Evolutionary conservation across 2,329 filamentous ascomycete genomes (phyloP), one percentile per base, ranked within the genome.

Genomic region (Coleophoma eucalyptorum): DNA sequence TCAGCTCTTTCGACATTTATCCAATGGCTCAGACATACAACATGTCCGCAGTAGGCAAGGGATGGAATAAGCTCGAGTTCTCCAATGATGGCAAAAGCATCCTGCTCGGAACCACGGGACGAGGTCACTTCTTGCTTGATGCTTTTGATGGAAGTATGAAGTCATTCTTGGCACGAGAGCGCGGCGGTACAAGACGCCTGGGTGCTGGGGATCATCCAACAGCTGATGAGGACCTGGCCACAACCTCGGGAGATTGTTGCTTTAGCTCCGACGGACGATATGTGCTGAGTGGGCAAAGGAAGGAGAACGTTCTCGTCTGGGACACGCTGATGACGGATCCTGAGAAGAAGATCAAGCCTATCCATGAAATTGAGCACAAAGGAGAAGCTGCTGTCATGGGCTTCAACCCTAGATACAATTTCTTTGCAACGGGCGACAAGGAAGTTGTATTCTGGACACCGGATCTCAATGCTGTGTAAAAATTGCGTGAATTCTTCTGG

Each of bases 21-120:
- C 71, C 63, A 62, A 75, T 46, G 73, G 80, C 56, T 5, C 79
- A 85, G 44, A 83, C 87, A 61, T 77, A 67, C 54, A 79, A 68
- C 45, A 75, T 58, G 47, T n/a, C 19, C 3, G 19, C 51, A 47
- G 70, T 79, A 1, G 73, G 81, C 54, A 79, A 78, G 48, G 86
- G 86, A 11, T 99, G 94, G 94, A 94, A 89, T 1, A 91, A 88
- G 60, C 78, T 99, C 40, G 91, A 96, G 62, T 97, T 99, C 66
- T 94, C 90, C 51, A 99, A 99, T 62, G 94, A 99, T 63, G 94
- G 94, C 16, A 96, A 96, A 64, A 83, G 83, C 53, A 71, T 99
- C 44, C 78, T 99, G 5, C 69, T 99, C 16, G 89, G 89, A 13
- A 97, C 93, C 2, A 89, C 86, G 45, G 90, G 89, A 6, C 79